Conservation (phyloP, 2,329 filamentous ascomycete genomes). For the Fusarium staphyleae region DNA sequence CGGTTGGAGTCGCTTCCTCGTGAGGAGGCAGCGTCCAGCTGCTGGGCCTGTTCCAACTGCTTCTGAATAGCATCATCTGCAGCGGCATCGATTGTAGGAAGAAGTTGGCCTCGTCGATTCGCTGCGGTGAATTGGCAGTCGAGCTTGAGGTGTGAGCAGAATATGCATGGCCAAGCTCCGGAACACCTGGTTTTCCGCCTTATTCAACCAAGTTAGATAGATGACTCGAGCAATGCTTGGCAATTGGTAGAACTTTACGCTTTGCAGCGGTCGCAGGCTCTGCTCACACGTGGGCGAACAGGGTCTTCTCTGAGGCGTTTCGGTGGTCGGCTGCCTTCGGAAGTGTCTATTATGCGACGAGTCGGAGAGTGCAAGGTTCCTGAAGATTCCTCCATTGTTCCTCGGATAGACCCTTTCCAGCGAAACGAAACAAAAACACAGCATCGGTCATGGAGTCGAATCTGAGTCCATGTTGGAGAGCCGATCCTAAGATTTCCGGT, state of each 20-base stretch:
- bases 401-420: not conserved
- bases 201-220: not conserved
- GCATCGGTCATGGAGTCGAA: not conserved
- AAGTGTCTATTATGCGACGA: not conserved
- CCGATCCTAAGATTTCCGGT: no score
- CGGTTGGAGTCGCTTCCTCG: not conserved
- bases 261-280: slow-evolving; percentile 7
- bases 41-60: not conserved
- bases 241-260: not conserved
- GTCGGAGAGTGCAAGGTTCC: not conserved
- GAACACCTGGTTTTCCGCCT: slow-evolving; percentile 5
- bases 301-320: not conserved
- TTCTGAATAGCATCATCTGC: not conserved
- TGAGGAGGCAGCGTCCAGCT: not conserved
- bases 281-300: not conserved
- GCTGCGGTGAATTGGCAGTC: slow-evolving; percentile 1
- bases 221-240: not conserved
- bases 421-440: not conserved
- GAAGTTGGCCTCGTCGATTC: not conserved
- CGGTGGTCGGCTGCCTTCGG: not conserved
- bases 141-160: not conserved
- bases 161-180: not conserved
- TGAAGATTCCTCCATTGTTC: not conserved
- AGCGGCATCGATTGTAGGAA: not conserved
- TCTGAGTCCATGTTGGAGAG: not conserved